These are phyloP conservation scores for Volvox reticuliferus DNA, from an alignment of 139 green algal genomes.

Conservation along the genomic window DNA sequence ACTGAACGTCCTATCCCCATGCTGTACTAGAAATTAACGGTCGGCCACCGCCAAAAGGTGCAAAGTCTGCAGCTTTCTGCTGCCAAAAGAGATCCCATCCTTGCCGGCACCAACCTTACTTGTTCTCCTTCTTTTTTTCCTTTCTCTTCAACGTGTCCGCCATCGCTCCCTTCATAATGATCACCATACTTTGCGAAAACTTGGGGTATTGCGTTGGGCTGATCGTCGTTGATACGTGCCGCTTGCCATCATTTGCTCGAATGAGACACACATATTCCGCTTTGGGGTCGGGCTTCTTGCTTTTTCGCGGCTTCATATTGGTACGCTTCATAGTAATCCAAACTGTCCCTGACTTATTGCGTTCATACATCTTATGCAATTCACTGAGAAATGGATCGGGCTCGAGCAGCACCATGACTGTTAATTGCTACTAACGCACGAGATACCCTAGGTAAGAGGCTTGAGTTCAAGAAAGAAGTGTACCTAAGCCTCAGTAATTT, in stretches of 20 bases:
- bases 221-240: constrained; percentile 82
- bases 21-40: too few relatives aligned
- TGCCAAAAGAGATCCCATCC: too few relatives aligned
- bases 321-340: constrained; percentile 84
- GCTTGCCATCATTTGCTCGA: constrained; percentile 84
- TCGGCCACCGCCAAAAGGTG: too few relatives aligned
- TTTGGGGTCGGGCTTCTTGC: constrained; percentile 44
- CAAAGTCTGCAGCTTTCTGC: too few relatives aligned
- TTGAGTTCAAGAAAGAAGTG: too few relatives aligned
- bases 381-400: constrained; percentile 84
- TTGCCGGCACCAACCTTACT: neutral
- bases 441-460: too few relatives aligned
- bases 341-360: constrained; percentile 70
- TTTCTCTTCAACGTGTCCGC: constrained; percentile 73
- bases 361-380: constrained; percentile 82
- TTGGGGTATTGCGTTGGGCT: constrained; percentile 61
- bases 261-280: constrained; percentile 80
- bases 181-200: constrained; percentile 75
- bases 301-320: constrained; percentile 65
- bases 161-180: constrained; percentile 82
- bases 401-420: constrained; percentile 75
- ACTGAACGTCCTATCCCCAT: too few relatives aligned
- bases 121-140: constrained; percentile 55
- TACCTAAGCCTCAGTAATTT: too few relatives aligned
- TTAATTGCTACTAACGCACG: too few relatives aligned